Percentiles rank a stretch among this genome's conserved stretches.
Conservation (phyloP, 345 rosid species). For the Populus nigra region DNA sequence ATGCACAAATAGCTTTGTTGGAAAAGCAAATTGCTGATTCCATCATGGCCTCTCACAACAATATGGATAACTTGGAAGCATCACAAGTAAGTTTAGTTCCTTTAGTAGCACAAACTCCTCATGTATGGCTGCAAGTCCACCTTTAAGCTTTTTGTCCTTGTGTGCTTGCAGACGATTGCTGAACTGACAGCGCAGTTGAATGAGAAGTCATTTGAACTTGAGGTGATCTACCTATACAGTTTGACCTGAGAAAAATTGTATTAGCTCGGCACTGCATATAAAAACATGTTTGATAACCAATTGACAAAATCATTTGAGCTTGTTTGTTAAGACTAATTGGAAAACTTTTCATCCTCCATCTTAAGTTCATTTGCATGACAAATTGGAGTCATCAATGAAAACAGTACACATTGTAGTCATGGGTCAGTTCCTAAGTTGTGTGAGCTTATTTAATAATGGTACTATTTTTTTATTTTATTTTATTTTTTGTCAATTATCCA, state of each 20-base stretch:
- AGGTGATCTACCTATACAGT: constrained; percentile 48
- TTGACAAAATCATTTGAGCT: neutral
- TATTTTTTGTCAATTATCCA: neutral
- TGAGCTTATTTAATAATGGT: neutral
- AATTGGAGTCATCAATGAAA: neutral
- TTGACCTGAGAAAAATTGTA: constrained; percentile 5
- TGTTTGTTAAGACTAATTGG: neutral
- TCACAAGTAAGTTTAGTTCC: constrained; percentile 52
- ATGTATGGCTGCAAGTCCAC: constrained; percentile 12
- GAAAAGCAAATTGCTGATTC: constrained; percentile 80
- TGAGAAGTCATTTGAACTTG: constrained; percentile 92
- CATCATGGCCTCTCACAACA: constrained; percentile 49
- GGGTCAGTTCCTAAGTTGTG: neutral
- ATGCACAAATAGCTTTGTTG: constrained; percentile 67
- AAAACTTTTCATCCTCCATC: neutral
- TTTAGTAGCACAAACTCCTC: constrained; percentile 4
- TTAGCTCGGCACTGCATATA: neutral
- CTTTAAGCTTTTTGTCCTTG: constrained; percentile 22
- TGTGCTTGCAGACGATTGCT: constrained; percentile 60
- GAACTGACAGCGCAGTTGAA: constrained; percentile 73
- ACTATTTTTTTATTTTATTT: neutral
- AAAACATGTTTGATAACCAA: neutral
- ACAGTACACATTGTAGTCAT: neutral
- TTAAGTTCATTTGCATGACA: neutral
- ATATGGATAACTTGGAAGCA: constrained; percentile 58